A percentile compares a stretch with the other conserved stretches of the same genome.
These are phyloP conservation scores for Komagataella ulmi DNA, from an alignment of 805 yeast genomes.

Conservation along the genomic window DNA sequence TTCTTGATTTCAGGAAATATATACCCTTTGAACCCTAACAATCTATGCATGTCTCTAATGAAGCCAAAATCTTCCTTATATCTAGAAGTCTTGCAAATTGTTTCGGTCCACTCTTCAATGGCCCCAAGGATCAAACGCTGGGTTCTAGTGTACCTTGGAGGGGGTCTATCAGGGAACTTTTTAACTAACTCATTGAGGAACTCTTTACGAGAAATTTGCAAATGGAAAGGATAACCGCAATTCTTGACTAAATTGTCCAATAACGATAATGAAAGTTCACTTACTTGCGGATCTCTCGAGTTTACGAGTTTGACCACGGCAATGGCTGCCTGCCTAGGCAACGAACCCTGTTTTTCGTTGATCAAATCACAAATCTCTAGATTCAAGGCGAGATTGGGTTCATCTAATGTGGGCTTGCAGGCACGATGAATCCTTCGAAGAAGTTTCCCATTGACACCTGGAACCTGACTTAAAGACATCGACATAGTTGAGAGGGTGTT, in stretches of 20 bases:
- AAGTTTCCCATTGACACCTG: conserved; percentile 22
- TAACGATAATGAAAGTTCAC: conserved; percentile 57
- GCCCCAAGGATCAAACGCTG: conserved; percentile 80
- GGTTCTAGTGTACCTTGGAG: conserved; percentile 66
- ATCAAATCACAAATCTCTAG: conserved; percentile 88
- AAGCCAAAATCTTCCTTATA: conserved; percentile 87
- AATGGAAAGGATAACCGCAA: conserved; percentile 94
- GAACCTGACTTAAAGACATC: conserved; percentile 7
- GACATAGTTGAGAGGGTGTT: neutral
- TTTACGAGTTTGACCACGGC: conserved; percentile 75
- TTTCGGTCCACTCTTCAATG: conserved; percentile 95
- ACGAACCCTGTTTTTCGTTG: conserved; percentile 81
- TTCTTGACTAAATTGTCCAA: conserved; percentile 90
- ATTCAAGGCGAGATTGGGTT: conserved; percentile 82
- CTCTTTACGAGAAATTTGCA: conserved; percentile 90
- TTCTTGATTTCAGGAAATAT: conserved; percentile 81
- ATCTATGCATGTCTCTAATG: conserved; percentile 90
- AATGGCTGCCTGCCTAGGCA: conserved; percentile 87
- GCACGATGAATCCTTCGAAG: conserved; percentile 49
- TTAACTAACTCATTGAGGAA: conserved; percentile 88
- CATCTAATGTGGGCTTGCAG: conserved; percentile 66
- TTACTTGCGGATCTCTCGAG: conserved; percentile 71
- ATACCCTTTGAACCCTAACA: conserved; percentile 83
- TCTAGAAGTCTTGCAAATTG: conserved; percentile 79
- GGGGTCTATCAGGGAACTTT: conserved; percentile 90